Evolutionary conservation across 352 stramenopile genomes (phyloP), one percentile per base, ranked within the genome.

Genomic region (Thalassiosira hispida): DNA sequence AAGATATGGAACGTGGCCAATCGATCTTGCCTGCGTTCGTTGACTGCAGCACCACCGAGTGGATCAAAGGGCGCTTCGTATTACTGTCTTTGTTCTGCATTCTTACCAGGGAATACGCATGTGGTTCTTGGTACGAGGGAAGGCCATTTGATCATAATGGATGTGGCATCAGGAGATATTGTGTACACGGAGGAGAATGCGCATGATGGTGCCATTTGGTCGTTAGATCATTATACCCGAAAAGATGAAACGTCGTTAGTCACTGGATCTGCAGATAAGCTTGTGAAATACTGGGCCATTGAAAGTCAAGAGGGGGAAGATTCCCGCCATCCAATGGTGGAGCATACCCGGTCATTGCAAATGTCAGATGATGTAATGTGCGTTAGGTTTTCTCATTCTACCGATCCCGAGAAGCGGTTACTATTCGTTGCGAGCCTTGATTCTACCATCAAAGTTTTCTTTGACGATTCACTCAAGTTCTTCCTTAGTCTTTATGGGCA

Each of bases 391-490:
- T 98, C 95, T 62, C 94, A 98, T 89, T 96, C 95, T 1, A 91
- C 69, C 6, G 95, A 98, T 70, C 64, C 91, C 0, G 93, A 80
- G 12, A 93, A 93, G 57, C 63, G 85, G 33, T 79, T 93, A 55
- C 67, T 95, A 18, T 92, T 92, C 83, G 88, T 94, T 22, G 86
- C 87, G 1, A 87, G 76, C 42, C 76, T 94, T 22, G 98, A 99
- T 84, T 98, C 93, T 71, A 99, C 96, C 0, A 96, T 99, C 59
- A 99, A 99, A 83, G 96, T 99, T 9, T 99, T 99, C 86, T 98
- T 98, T 85, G 96, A 99, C 76, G 98, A 99, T 91, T 98, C 96
- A 18, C 93, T 99, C 56, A 99, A 99, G 87, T 99, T 99, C 82
- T 99, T 98, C 63, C 86, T 99, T 53, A 98, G 94, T 73, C 83